Evolutionary conservation across 495 filamentous ascomycete genomes (phyloP), one percentile per base, ranked within the genome.

Genomic region (Trichoderma erinaceum): DNA sequence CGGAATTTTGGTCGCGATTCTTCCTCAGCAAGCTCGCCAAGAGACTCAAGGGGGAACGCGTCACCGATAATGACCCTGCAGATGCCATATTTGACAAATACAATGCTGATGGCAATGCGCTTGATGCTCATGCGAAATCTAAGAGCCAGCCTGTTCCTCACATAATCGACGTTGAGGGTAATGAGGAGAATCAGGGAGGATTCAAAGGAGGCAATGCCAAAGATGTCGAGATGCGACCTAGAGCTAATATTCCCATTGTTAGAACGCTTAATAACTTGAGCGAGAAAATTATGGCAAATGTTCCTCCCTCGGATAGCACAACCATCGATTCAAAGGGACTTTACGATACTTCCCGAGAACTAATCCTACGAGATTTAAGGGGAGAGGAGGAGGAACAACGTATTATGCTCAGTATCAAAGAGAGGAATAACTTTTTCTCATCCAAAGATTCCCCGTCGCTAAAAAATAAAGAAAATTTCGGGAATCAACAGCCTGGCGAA

Each of bases 101-200:
- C 74, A 82, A 94, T 41, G 85, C 88, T 44, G 77, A 81, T 23
- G 89, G 90, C 65, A 89, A 93, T 68, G 82, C 87, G 69, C 71
- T 75, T 18, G 78, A 77, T 18, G 77, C 80, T 66, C 75, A 78
- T 3, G 82, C 80, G 67, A 80, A 83, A 44, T 78, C 86, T 35
- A 81, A 84, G 23, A 79, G 81, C 6, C 76, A 84, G 18, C 82
- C 90, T 68, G 85, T 99, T 21, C 96, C 95, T 0, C 87, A 92
- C 73, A 92, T 93, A 68, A 92, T 98, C 66, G 90, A 99, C 77
- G 73, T 99, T 43, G 92, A 93, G 74, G 95, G 89, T 41, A 99
- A 99, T 74, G 95, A 98, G 77, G 90, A 91, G 73, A 91, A 98
- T 73, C 84, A 96, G 70, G 83, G 84, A 67, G 81, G 80, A 8